A percentile compares a stretch with the other conserved stretches of the same genome.
Conservation (phyloP, 1,139 yeast species). For the Debaryomyces udenii region DNA sequence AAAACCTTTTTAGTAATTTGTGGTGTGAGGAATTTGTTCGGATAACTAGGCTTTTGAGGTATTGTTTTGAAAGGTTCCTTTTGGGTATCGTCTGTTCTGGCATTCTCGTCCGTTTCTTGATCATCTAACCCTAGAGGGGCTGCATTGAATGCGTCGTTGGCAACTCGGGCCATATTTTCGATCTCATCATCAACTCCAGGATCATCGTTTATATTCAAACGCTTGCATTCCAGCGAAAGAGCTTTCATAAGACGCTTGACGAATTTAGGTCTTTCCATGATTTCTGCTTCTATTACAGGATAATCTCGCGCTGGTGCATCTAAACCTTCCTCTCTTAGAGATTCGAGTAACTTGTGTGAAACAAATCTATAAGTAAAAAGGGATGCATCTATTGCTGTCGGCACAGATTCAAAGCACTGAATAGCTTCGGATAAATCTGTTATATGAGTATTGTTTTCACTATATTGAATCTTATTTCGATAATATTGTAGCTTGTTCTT, state of each 20-base stretch:
- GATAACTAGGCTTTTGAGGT: conserved; percentile 9
- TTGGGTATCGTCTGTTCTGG: not conserved
- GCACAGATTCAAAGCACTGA: conserved; percentile 12
- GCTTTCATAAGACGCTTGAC: conserved; percentile 13
- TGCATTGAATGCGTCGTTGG: conserved; percentile 15
- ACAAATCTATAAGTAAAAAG: conserved; percentile 21
- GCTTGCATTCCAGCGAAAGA: conserved; percentile 13
- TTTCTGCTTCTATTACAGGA: conserved; percentile 15
- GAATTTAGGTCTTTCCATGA: conserved; percentile 15
- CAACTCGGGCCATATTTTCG: conserved; percentile 18
- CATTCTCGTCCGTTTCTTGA: not conserved
- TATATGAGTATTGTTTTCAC: conserved; percentile 6
- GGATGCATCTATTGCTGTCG: conserved; percentile 15
- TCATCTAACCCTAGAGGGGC: not conserved
- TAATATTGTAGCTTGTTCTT: conserved; percentile 14
- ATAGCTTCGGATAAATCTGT: conserved; percentile 8
- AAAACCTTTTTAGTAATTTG: not conserved
- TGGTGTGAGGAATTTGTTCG: conserved; percentile 8
- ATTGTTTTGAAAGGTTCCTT: conserved; percentile 5
- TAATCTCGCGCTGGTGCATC: conserved; percentile 12
- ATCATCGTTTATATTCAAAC: conserved; percentile 1
- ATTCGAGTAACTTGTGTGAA: conserved; percentile 13
- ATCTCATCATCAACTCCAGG: conserved; percentile 10
- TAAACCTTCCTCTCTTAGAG: conserved; percentile 7
- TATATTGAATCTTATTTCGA: conserved; percentile 4